Evolutionary conservation across 257 asterid species (phyloP).

Genomic region (Ballota nigra): DNA sequence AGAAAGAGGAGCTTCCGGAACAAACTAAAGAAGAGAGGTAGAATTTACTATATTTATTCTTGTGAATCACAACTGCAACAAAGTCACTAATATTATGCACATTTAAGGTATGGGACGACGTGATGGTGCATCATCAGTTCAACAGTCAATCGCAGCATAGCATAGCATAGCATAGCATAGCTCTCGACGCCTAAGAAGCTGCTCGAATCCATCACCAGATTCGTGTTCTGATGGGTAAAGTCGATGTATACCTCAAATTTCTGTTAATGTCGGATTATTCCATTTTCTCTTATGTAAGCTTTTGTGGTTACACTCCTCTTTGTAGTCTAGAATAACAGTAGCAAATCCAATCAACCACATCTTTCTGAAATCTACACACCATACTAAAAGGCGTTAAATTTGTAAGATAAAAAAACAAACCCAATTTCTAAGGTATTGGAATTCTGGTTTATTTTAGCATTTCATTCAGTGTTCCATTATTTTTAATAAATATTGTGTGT

Average conservation of each 20-base stretch:
- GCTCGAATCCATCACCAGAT: not conserved
- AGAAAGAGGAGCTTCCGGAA: constrained; percentile 94
- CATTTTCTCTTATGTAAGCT: not conserved
- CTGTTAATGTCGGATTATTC: not conserved
- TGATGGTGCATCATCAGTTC: constrained; percentile 25
- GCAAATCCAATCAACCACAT: not conserved
- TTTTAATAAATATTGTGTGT: not conserved
- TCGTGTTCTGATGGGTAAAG: not conserved
- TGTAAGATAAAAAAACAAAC: not conserved
- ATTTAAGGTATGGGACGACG: constrained; percentile 27
- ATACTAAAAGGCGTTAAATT: not conserved
- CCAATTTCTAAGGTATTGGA: not conserved
- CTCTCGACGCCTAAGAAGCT: not conserved
- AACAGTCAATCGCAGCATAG: constrained; percentile 27
- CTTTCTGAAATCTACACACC: too few relatives aligned
- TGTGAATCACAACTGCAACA: constrained; percentile 7
- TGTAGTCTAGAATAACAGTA: not conserved
- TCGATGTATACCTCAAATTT: not conserved
- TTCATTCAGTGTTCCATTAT: not conserved
- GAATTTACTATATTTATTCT: not conserved
- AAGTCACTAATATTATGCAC: not conserved
- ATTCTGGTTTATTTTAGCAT: not conserved
- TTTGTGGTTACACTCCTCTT: not conserved
- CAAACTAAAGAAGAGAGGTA: constrained; percentile 81
- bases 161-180: constrained; percentile 31